phyloP scores from a whole-genome alignment of 306 rosid species.

The Mimosa bimucronata region DNA sequence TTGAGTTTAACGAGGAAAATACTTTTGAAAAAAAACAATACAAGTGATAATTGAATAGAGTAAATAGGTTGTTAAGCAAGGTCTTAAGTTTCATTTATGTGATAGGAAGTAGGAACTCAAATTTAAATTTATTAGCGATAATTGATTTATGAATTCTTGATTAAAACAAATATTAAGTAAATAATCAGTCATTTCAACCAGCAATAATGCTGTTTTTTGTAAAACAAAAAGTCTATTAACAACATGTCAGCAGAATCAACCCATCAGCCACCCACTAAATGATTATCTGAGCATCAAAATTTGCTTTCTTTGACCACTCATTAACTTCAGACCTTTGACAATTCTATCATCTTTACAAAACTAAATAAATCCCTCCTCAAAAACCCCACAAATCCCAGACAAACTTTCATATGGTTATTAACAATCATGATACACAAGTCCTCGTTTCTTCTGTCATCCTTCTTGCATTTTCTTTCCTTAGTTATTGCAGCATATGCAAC shows the following conservation, averaged over 20 bases:
- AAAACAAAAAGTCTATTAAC: neutral
- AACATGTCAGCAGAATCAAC: neutral
- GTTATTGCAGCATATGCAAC: neutral
- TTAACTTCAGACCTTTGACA: neutral
- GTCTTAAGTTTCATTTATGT: neutral
- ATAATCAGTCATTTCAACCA: neutral
- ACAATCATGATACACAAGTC: neutral
- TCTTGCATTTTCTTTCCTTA: slow-evolving; percentile 13
- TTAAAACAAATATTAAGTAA: neutral
- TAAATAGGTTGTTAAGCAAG: neutral
- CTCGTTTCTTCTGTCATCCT: neutral
- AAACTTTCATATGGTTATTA: neutral
- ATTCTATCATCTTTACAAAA: neutral
- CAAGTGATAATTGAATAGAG: neutral
- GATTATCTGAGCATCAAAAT: neutral
- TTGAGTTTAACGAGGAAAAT: neutral
- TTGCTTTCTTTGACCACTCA: neutral
- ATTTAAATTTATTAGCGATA: neutral
- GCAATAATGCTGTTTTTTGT: neutral
- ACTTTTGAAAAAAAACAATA: too few species aligned
- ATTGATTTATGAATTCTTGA: neutral
- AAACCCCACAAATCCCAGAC: neutral
- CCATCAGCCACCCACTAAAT: neutral
- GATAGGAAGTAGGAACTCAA: neutral
- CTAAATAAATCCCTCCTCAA: neutral